phyloP scores from a whole-genome alignment of 768 basidiomycete species.

The Tephrocybe sp. region DNA sequence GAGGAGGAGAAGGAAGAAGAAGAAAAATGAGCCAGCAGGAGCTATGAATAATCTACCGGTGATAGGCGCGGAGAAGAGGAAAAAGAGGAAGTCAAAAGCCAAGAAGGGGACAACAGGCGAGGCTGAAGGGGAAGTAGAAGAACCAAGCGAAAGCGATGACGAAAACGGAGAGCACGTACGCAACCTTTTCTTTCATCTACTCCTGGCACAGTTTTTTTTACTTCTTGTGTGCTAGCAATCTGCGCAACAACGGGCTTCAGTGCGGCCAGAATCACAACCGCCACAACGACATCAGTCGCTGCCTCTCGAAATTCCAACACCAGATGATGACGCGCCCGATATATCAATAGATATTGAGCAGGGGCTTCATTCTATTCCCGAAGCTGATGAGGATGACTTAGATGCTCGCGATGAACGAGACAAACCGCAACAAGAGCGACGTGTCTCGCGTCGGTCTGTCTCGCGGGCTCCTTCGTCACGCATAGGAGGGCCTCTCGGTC shows the following conservation, averaged over 20 bases:
- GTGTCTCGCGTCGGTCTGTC: conserved; percentile 28
- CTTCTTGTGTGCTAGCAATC: conserved; percentile 22
- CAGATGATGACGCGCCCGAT: conserved; percentile 26
- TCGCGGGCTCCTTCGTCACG: conserved; percentile 28
- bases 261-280: conserved; percentile 34
- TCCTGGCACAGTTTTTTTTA: conserved; percentile 3
- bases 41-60: conserved; percentile 68
- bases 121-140: conserved; percentile 54
- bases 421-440: conserved; percentile 11
- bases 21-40: conserved; percentile 57
- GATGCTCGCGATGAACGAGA: conserved; percentile 23
- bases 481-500: conserved; percentile 45
- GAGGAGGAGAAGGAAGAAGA: conserved; percentile 54
- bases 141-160: conserved; percentile 40
- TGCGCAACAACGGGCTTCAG: conserved; percentile 29
- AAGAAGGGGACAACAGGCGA: conserved; percentile 43
- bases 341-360: conserved; percentile 47
- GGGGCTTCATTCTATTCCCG: conserved; percentile 62
- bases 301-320: conserved; percentile 30
- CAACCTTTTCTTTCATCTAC: conserved; percentile 22
- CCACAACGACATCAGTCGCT: conserved; percentile 33
- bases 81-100: conserved; percentile 49
- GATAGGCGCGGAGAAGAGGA: conserved; percentile 62
- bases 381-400: conserved; percentile 56
- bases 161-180: conserved; percentile 36